Evolutionary conservation across 768 basidiomycete genomes (phyloP).

Genomic region (Lyophyllum semitale): DNA sequence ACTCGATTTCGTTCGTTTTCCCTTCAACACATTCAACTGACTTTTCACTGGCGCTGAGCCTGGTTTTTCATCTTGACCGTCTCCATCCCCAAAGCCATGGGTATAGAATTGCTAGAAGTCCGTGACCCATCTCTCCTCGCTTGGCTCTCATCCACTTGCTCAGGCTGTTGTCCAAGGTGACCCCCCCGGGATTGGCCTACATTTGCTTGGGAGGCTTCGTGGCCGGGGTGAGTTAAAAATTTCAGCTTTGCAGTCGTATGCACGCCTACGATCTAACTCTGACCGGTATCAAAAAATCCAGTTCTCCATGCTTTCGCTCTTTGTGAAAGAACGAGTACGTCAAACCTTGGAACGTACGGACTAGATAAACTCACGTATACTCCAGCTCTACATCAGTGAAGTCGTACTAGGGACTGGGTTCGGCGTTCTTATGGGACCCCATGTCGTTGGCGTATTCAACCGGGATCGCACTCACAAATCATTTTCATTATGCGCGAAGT

Average conservation of each 20-base stretch:
- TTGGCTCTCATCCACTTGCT: slow-evolving; percentile 25
- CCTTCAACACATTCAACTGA: no score
- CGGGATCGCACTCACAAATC: slow-evolving; percentile 51
- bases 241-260: no score
- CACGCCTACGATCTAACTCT: no score
- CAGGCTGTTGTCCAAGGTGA: slow-evolving; percentile 44
- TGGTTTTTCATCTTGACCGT: no score
- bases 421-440: slow-evolving; percentile 68
- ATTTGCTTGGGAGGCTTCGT: no score
- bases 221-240: slow-evolving; percentile 37
- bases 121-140: slow-evolving; percentile 5
- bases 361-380: no score
- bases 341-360: slow-evolving; percentile 58
- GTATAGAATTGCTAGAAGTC: no score
- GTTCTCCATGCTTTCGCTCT: slow-evolving; percentile 86
- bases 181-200: slow-evolving; percentile 48
- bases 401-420: no score
- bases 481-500: slow-evolving; percentile 71
- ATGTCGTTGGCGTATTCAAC: slow-evolving; percentile 74
- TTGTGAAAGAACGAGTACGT: slow-evolving; percentile 78
- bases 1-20: no score
- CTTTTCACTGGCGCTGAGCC: no score
- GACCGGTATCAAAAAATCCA: slow-evolving; percentile 30
- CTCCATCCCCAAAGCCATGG: no score
- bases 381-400: no score